A percentile compares a stretch with the other conserved stretches of the same genome.
These are phyloP conservation scores for Boletus rufocinnamomeus DNA, from an alignment of 768 basidiomycete genomes.

Conservation along the genomic window DNA sequence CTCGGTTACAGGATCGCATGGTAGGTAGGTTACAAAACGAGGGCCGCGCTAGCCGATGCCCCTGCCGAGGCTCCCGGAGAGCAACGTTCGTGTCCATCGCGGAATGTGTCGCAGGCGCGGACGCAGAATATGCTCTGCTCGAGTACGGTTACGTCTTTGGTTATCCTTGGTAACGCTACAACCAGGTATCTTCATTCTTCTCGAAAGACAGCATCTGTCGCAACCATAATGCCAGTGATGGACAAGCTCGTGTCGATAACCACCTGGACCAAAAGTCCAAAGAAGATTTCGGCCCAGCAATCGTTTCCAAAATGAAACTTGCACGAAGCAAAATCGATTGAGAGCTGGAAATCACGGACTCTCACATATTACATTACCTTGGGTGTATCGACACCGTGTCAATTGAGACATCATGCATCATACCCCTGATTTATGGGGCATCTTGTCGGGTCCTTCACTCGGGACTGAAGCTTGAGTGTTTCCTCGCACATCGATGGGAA, in stretches of 20 bases:
- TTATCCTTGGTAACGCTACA: not conserved
- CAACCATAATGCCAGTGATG: not conserved
- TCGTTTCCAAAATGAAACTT: not conserved
- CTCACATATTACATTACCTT: not conserved
- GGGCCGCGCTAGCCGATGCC: conserved; percentile 16
- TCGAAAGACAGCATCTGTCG: not conserved
- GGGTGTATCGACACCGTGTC: not conserved
- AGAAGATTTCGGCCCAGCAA: not conserved
- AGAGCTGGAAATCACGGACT: not conserved
- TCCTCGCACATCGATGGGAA: not conserved
- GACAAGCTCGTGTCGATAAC: no score
- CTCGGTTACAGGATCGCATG: not conserved
- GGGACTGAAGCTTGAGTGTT: not conserved
- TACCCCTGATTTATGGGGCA: not conserved
- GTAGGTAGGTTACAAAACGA: conserved; percentile 23
- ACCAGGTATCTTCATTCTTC: not conserved
- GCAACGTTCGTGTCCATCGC: not conserved
- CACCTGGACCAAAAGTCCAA: not conserved
- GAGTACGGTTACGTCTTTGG: not conserved
- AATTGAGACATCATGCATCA: not conserved
- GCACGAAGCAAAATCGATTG: not conserved
- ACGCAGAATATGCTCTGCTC: not conserved
- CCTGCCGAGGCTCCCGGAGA: not conserved
- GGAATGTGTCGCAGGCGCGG: not conserved
- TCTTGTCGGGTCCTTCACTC: not conserved